Base-by-base conservation (phyloP, 2,329 filamentous ascomycete genomes). In the Sporothrix variecibatus region DNA sequence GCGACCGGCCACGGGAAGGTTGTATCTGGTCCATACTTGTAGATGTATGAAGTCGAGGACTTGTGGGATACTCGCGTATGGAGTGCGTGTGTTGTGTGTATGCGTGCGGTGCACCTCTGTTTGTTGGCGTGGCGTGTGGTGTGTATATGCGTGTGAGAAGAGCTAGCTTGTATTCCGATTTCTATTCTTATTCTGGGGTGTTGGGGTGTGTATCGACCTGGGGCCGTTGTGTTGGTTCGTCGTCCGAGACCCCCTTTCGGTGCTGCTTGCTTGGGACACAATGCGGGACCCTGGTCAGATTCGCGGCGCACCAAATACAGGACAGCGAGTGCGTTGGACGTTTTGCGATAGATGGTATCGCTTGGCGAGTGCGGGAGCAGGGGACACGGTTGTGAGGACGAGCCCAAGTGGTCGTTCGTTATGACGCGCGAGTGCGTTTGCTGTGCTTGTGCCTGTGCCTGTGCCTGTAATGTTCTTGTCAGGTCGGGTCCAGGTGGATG, bases 1-100 rank as follows among this genome's bases (percentile, higher is more conserved):
- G 88, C 78, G 90, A 91, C 80, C 89, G 89, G 80, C 89, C 89
- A 81, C 88, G 85, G 77, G 79, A 81, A 78, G 80, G 78, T 79
- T 82, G 80, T 76, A 87, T 86, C 81, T 86, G 84, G 83, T 89
- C 87, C 86, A 89, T 88, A 79, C 78, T 80, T 65, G 65, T 11
- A 11, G 53, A 69, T 34, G 46, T 20, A 28, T 1, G 43, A 51
- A 17, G 26, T 43, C 20, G 46, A n/a, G 49, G 65, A 23, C 23
- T 20, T 49, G 68, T 34, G 8, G 7, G 26, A 40, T n/a, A 38
- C 11, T 31, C 28, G 69, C 6, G 68, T 43, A 28, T 51, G 49
- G 73, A 67, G 74, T 72, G 75, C 72, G 77, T 74, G 51, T 69
- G 26, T 64, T n/a, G 38, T 43, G 26, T 31, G 53, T 38, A 38